These are phyloP conservation scores for Tricholoma bakamatsutake DNA, from an alignment of 768 basidiomycete genomes.

Conservation along the genomic window DNA sequence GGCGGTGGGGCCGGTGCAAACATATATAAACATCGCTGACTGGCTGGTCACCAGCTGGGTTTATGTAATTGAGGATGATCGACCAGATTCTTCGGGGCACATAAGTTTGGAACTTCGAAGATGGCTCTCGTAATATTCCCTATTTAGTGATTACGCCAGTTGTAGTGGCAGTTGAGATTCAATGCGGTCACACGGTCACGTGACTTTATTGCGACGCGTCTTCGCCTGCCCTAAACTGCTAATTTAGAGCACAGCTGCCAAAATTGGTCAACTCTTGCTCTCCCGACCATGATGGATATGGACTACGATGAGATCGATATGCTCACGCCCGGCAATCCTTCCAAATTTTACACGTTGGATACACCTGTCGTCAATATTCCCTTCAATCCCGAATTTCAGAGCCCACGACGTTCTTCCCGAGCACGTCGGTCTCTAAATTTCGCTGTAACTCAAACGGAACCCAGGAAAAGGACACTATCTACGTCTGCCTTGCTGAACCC, in stretches of 20 bases:
- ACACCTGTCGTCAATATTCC: background rate
- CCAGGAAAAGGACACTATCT: slow-evolving; percentile 16
- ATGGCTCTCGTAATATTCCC: no score
- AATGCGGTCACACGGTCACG: background rate
- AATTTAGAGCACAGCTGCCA: no score
- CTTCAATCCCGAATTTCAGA: background rate
- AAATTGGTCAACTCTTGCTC: background rate
- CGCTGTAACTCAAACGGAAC: background rate
- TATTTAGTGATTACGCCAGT: no score
- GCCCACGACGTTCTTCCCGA: slow-evolving; percentile 11
- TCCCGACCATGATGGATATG: background rate
- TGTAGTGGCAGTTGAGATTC: no score
- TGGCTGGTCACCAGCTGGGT: no score
- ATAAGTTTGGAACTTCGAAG: no score
- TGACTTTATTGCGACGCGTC: background rate
- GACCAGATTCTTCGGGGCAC: no score
- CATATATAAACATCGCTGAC: no score
- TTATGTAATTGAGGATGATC: no score
- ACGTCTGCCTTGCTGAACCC: slow-evolving; percentile 14
- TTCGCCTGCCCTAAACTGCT: slow-evolving; percentile 1
- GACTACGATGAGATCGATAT: slow-evolving; percentile 12
- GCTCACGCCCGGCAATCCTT: background rate
- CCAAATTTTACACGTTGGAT: slow-evolving; percentile 4
- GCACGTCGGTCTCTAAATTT: slow-evolving; percentile 7
- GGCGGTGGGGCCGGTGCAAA: no score